Evolutionary conservation across 2,329 filamentous ascomycete species (phyloP).

Genomic region (Zalaria sp.): DNA sequence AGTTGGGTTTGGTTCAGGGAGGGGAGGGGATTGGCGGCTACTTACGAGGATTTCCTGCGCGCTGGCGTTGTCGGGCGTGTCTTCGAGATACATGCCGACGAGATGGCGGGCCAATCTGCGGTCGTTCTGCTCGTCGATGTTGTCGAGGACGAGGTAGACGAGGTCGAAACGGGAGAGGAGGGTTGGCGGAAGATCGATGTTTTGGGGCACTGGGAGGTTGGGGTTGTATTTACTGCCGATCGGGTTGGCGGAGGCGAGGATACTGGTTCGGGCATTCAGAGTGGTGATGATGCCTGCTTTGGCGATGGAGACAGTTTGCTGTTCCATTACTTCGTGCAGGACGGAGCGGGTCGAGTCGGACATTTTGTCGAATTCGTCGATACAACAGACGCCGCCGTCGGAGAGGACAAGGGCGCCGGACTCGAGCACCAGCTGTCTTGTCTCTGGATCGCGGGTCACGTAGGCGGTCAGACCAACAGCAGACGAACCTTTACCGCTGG

Average conservation of each 20-base stretch:
- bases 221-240: conserved; percentile 98
- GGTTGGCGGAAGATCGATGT: conserved; percentile 93
- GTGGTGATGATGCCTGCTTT: conserved; percentile 95
- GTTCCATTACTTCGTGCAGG: conserved; percentile 81
- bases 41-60: conserved; percentile 67
- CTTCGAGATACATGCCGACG: conserved; percentile 92
- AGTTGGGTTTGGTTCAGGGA: conserved; percentile 1
- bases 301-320: conserved; percentile 74
- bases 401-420: conserved; percentile 67
- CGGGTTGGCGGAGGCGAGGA: conserved; percentile 91
- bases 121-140: conserved; percentile 80
- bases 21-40: conserved; percentile 8
- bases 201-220: conserved; percentile 88
- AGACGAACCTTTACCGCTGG: conserved; percentile 65
- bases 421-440: conserved; percentile 73
- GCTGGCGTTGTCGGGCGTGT: conserved; percentile 75
- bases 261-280: conserved; percentile 88
- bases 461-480: conserved; percentile 72
- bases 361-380: conserved; percentile 85
- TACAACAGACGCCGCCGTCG: conserved; percentile 75
- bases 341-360: conserved; percentile 70
- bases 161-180: conserved; percentile 91
- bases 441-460: conserved; percentile 72
- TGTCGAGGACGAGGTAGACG: conserved; percentile 91
- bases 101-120: conserved; percentile 82